Evolutionary conservation across 2,329 filamentous ascomycete genomes (phyloP).

Genomic region (Alternaria ventricosa): DNA sequence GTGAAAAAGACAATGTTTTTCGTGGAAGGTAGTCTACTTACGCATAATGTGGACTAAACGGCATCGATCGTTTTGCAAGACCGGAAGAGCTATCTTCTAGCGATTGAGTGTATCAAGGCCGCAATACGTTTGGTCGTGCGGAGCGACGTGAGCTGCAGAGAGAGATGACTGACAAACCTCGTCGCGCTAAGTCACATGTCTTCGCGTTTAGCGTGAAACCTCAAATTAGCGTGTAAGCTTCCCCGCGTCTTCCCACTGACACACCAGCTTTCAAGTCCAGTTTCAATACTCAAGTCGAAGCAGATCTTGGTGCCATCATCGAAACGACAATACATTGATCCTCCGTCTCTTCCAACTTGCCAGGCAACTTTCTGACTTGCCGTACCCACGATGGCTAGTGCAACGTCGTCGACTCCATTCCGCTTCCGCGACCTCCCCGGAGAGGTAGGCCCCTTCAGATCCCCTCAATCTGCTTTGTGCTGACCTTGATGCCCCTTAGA

Average conservation of each 20-base stretch:
- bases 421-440: conserved; percentile 8
- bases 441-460: neutral
- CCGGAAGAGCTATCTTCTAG: neutral
- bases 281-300: neutral
- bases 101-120: neutral
- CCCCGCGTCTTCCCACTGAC: neutral
- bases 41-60: neutral
- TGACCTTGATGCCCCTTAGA: neutral
- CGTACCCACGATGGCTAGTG: neutral
- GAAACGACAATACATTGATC: too few species aligned
- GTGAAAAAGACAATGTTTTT: neutral
- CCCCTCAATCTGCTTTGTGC: neutral
- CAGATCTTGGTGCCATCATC: neutral
- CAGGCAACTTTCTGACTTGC: neutral
- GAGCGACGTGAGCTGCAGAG: neutral
- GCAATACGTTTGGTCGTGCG: neutral
- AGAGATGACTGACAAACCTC: neutral
- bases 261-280: neutral
- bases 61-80: neutral
- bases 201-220: neutral
- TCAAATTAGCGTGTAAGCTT: neutral
- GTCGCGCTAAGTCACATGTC: neutral
- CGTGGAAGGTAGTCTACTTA: neutral
- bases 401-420: neutral
- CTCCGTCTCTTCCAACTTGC: neutral